phyloP scores from a whole-genome alignment of 2,329 filamentous ascomycete species.

The Fusarium ambrosium region DNA sequence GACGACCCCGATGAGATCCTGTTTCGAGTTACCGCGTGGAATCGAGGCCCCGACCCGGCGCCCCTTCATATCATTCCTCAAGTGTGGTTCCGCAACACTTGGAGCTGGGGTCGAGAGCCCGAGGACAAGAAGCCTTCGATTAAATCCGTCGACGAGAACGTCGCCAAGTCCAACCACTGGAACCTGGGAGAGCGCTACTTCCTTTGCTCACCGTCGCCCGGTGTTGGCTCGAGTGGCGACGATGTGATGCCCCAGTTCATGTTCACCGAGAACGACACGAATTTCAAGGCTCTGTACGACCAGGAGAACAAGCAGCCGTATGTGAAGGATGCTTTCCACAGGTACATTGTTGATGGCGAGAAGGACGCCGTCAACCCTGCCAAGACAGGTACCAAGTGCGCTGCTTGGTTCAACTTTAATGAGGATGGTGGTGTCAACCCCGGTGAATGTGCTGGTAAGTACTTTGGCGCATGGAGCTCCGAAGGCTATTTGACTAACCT shows the following conservation, averaged over 20 bases:
- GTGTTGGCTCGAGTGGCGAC: conserved; percentile 80
- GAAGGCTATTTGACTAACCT: not conserved
- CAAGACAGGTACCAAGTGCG: conserved; percentile 86
- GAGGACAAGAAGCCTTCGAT: conserved; percentile 85
- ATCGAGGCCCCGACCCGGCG: conserved; percentile 89
- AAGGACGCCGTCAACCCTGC: conserved; percentile 86
- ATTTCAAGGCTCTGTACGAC: conserved; percentile 81
- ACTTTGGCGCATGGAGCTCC: conserved; percentile 53
- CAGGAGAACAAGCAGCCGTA: conserved; percentile 85
- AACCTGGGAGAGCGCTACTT: conserved; percentile 87
- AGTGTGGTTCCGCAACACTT: conserved; percentile 97
- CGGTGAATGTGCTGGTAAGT: conserved; percentile 87
- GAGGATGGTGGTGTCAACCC: conserved; percentile 88
- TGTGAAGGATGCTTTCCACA: conserved; percentile 96
- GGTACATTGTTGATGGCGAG: conserved; percentile 85
- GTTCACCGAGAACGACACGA: conserved; percentile 97
- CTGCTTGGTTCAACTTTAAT: conserved; percentile 93
- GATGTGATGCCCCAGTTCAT: conserved; percentile 88
- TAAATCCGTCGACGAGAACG: conserved; percentile 72
- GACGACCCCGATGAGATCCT: conserved; percentile 91
- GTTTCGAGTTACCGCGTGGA: conserved; percentile 97
- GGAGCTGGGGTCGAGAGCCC: conserved; percentile 90
- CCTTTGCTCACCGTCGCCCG: conserved; percentile 89
- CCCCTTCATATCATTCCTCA: conserved; percentile 95
- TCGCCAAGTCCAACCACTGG: conserved; percentile 82